Conservation (phyloP, 768 basidiomycete genomes). For the Kwoniella sp. region DNA sequence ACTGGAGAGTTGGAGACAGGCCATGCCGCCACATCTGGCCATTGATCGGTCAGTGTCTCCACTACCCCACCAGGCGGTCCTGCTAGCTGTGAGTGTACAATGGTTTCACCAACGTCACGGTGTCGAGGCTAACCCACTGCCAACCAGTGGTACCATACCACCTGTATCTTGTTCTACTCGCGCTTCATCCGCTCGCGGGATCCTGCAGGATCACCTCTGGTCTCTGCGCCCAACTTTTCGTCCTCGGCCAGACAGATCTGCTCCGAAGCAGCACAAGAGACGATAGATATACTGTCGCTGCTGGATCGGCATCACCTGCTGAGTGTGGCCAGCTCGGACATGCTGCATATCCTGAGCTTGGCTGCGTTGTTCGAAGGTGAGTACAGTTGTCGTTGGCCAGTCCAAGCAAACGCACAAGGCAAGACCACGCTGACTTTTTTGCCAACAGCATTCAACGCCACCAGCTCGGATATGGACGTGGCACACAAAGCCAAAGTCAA, state of each 20-base stretch:
- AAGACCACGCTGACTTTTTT: neutral
- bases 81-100: constrained; percentile 24
- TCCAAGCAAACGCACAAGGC: neutral
- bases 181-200: constrained; percentile 29
- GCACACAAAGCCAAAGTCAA: constrained; percentile 29
- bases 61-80: constrained; percentile 32
- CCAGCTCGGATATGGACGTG: constrained; percentile 13
- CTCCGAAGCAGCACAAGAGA: constrained; percentile 31
- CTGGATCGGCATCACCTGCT: constrained; percentile 27
- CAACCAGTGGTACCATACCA: constrained; percentile 38
- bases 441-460: constrained; percentile 37
- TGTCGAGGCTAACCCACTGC: neutral
- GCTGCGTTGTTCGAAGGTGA: constrained; percentile 35
- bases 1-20: constrained; percentile 21
- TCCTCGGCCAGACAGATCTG: constrained; percentile 22
- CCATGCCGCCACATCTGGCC: constrained; percentile 13
- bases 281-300: constrained; percentile 24
- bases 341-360: constrained; percentile 37
- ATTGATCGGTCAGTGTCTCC: constrained; percentile 20
- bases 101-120: neutral
- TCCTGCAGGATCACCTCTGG: no score
- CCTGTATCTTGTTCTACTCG: constrained; percentile 30
- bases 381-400: neutral
- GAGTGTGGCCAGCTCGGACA: constrained; percentile 28
- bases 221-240: no score